A percentile compares a stretch with the other conserved stretches of the same genome.
phyloP scores from a whole-genome alignment of 2,329 filamentous ascomycete species.

The Paraphaeosphaeria sporulosa region DNA sequence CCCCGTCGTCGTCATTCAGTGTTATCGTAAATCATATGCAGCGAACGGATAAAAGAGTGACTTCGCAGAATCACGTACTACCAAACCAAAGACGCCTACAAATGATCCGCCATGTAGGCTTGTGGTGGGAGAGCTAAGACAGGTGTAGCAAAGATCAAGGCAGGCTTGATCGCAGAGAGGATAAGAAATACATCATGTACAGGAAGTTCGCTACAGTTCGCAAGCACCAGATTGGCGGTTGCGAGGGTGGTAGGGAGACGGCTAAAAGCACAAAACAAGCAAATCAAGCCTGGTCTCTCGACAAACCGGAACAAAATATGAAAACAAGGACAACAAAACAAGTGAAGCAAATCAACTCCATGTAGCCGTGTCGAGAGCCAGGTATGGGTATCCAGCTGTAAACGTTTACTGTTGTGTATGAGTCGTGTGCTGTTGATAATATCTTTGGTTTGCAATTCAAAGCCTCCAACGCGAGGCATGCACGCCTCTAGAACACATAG shows the following conservation, averaged over 20 bases:
- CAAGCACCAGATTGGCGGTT: background rate
- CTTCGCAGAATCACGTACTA: background rate
- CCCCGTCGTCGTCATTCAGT: background rate
- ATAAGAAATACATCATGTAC: background rate
- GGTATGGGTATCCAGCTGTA: slow-evolving; percentile 14
- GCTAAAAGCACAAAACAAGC: background rate
- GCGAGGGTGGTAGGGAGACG: background rate
- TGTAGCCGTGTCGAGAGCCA: slow-evolving; percentile 11
- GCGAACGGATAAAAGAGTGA: background rate
- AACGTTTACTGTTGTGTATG: slow-evolving; percentile 1
- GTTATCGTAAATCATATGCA: slow-evolving; percentile 3
- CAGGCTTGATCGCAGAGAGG: background rate
- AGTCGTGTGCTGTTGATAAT: slow-evolving; percentile 1
- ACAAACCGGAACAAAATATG: background rate
- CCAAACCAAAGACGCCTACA: background rate
- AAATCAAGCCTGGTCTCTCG: slow-evolving; percentile 9
- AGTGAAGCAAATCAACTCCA: background rate
- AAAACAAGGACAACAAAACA: slow-evolving; percentile 11
- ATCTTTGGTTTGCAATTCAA: background rate
- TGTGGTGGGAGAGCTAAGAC: background rate
- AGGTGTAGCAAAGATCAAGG: slow-evolving; percentile 1
- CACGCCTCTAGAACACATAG: slow-evolving; percentile 36
- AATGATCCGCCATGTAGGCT: background rate
- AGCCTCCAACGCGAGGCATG: background rate
- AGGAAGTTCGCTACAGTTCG: background rate